A percentile compares a stretch with the other conserved stretches of the same genome.
Evolutionary conservation across 305 asterid species (phyloP).

Genomic region (Striga hermonthica): DNA sequence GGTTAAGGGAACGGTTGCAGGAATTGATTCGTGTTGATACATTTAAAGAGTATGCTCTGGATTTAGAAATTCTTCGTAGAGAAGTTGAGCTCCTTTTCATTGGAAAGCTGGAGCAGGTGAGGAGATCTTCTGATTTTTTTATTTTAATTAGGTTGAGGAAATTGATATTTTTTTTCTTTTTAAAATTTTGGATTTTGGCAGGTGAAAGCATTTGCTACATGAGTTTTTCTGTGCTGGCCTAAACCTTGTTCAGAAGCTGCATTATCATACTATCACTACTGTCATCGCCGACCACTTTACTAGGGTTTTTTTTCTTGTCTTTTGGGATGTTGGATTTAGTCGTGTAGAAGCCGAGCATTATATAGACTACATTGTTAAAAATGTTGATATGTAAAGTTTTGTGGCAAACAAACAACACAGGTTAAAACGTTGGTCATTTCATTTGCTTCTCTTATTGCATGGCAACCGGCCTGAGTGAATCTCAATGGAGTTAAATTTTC

Average conservation of each 20-base stretch:
- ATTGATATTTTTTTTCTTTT: slow-evolving; percentile 8
- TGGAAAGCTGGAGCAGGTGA: slow-evolving; percentile 49
- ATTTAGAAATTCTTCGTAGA: slow-evolving; percentile 54
- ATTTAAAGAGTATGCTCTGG: slow-evolving; percentile 51
- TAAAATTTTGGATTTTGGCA: slow-evolving; percentile 27
- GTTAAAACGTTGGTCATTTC: too few species aligned
- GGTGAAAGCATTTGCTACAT: slow-evolving; percentile 39
- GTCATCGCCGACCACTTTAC: too few species aligned
- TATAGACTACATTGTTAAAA: neutral
- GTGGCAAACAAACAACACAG: neutral
- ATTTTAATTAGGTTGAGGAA: slow-evolving; percentile 12
- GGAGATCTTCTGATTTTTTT: neutral
- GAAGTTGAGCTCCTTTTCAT: slow-evolving; percentile 57
- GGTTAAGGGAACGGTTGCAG: slow-evolving; percentile 49
- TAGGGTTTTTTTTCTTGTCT: neutral
- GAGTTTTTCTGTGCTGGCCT: slow-evolving; percentile 3
- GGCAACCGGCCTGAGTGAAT: neutral
- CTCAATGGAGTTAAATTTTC: neutral
- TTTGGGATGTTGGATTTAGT: neutral
- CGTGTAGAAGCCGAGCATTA: neutral
- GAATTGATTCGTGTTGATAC: slow-evolving; percentile 42
- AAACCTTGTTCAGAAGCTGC: too few species aligned
- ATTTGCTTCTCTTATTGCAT: too few species aligned
- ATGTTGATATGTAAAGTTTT: neutral
- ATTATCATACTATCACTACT: too few species aligned